Evolutionary conservation across 2,329 filamentous ascomycete species (phyloP).

Genomic region (Botrytis deweyae): DNA sequence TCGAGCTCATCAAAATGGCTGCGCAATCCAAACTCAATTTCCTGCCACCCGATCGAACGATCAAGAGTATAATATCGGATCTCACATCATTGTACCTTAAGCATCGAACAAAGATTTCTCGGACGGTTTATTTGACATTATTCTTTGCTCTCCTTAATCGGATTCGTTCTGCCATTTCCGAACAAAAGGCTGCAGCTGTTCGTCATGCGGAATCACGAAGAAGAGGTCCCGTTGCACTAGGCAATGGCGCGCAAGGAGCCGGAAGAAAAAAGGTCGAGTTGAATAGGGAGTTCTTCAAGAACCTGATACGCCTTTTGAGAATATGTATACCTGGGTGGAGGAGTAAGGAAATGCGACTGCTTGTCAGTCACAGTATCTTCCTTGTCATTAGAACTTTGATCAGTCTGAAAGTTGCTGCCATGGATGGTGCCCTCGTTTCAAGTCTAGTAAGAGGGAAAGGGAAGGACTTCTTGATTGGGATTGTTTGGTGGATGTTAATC

Average conservation of each 20-base stretch:
- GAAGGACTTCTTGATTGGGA: conserved; percentile 80
- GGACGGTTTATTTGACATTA: conserved; percentile 79
- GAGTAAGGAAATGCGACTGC: conserved; percentile 81
- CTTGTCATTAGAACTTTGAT: conserved; percentile 87
- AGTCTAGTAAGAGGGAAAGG: conserved; percentile 88
- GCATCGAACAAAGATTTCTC: conserved; percentile 79
- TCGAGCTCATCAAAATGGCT: conserved; percentile 55
- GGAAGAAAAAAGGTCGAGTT: conserved; percentile 82
- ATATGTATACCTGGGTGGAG: conserved; percentile 90
- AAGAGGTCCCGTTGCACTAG: conserved; percentile 51
- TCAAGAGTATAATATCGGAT: conserved; percentile 64
- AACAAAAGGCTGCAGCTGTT: conserved; percentile 82
- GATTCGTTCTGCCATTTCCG: conserved; percentile 84
- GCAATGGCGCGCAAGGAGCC: conserved; percentile 35
- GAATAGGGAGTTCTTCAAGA: conserved; percentile 76
- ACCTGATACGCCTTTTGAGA: conserved; percentile 69
- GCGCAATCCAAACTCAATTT: conserved; percentile 78
- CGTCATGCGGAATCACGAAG: conserved; percentile 61
- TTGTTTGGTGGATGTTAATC: conserved; percentile 98
- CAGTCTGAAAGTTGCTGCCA: conserved; percentile 91
- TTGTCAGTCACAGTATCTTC: conserved; percentile 92
- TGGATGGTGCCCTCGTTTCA: conserved; percentile 92
- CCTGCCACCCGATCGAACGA: conserved; percentile 57
- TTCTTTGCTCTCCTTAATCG: conserved; percentile 80
- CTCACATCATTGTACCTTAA: conserved; percentile 72